Evolutionary conservation across 2,329 filamentous ascomycete genomes (phyloP).

Genomic region (Arthrobotrys entomopaga): DNA sequence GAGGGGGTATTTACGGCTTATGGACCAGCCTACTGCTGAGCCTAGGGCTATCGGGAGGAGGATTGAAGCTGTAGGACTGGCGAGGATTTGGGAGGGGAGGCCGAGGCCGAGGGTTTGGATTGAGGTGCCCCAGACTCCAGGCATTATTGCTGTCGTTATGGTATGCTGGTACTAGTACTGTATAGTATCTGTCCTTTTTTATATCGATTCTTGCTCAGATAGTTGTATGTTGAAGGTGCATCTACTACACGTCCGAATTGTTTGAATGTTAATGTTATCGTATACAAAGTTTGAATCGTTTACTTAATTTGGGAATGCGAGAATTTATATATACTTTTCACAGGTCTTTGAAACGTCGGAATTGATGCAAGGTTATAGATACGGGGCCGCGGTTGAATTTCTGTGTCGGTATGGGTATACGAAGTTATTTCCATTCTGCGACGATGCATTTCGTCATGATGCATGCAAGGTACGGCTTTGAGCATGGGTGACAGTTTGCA

Average conservation of each 20-base stretch:
- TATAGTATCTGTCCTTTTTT: no score
- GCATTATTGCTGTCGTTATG: conserved; percentile 6
- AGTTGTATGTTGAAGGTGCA: conserved; percentile 1
- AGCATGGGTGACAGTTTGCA: not conserved
- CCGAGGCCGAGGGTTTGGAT: conserved; percentile 34
- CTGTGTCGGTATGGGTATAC: no score
- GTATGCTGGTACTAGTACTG: no score
- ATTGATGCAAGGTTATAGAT: not conserved
- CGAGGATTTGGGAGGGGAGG: conserved; percentile 76
- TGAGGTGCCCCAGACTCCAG: conserved; percentile 26
- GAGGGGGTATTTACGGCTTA: conserved; percentile 37
- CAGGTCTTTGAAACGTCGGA: not conserved
- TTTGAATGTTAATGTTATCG: no score
- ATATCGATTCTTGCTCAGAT: no score
- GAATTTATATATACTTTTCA: not conserved
- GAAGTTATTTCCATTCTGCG: conserved; percentile 11
- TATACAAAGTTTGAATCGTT: no score
- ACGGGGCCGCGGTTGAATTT: conserved; percentile 24
- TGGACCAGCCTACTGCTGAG: conserved; percentile 40
- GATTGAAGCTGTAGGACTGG: conserved; percentile 76
- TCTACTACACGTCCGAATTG: not conserved
- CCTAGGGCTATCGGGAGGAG: conserved; percentile 76
- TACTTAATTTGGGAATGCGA: not conserved
- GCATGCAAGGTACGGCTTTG: conserved; percentile 35
- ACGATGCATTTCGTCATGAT: conserved; percentile 53